Conservation (phyloP, 805 yeast species). For the Lachancea kluyveri region DNA sequence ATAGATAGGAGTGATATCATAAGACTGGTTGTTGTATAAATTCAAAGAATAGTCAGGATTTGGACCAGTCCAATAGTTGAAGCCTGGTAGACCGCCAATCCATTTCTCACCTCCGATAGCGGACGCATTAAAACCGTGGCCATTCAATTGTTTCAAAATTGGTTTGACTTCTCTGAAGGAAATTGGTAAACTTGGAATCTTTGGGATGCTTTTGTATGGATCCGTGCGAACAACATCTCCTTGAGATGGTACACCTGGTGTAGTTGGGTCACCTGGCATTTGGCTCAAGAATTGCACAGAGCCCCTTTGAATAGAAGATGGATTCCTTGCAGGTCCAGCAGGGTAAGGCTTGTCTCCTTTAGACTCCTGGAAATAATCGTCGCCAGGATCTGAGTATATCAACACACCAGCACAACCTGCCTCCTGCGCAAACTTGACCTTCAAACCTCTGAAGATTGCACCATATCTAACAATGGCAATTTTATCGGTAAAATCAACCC, state of each 20-base stretch:
- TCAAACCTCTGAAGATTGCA: constrained; percentile 60
- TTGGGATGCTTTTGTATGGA: constrained; percentile 48
- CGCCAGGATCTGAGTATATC: constrained; percentile 65
- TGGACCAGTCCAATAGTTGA: constrained; percentile 51
- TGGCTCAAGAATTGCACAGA: constrained; percentile 57
- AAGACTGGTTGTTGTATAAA: constrained; percentile 55
- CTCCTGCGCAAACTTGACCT: constrained; percentile 71
- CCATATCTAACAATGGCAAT: constrained; percentile 69
- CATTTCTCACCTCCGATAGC: constrained; percentile 38
- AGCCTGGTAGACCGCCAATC: constrained; percentile 39
- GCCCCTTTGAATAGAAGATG: constrained; percentile 71
- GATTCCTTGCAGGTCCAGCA: constrained; percentile 71
- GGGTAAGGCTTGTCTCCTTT: constrained; percentile 66
- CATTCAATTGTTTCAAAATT: constrained; percentile 51
- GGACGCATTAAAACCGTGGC: constrained; percentile 40
- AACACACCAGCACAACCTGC: constrained; percentile 62
- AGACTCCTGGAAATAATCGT: constrained; percentile 46
- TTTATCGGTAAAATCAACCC: constrained; percentile 48
- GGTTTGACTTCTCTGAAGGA: constrained; percentile 59
- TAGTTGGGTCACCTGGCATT: constrained; percentile 74
- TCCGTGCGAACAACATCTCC: constrained; percentile 41
- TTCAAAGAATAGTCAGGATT: constrained; percentile 39
- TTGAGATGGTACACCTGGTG: constrained; percentile 60
- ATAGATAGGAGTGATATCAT: constrained; percentile 52
- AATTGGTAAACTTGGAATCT: constrained; percentile 67